Evolutionary conservation across 176 grass and related monocot species (phyloP).

Genomic region (Cenchrus purpureus): DNA sequence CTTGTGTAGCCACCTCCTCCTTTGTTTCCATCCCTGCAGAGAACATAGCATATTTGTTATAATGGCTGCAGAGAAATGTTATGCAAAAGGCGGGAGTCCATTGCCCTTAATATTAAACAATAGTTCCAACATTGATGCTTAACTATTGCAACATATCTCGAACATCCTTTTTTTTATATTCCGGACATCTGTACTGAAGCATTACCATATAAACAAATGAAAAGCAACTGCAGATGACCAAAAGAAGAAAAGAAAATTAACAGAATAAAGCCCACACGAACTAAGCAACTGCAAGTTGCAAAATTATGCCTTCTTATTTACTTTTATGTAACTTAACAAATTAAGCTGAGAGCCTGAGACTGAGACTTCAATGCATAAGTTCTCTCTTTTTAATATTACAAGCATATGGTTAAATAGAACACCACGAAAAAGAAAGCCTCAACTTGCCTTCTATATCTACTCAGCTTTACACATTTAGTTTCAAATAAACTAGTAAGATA

Average conservation of each 20-base stretch:
- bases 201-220: background rate
- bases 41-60: background rate
- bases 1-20: constrained; percentile 2
- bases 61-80: background rate
- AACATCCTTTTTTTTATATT: too few species aligned
- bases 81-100: background rate
- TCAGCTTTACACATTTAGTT: background rate
- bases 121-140: too few species aligned
- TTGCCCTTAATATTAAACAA: too few species aligned
- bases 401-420: background rate
- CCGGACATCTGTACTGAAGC: too few species aligned
- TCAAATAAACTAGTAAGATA: background rate
- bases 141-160: too few species aligned
- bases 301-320: background rate
- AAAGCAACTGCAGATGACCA: background rate
- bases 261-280: background rate
- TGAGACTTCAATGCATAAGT: background rate
- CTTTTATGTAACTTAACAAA: background rate
- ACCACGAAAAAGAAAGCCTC: background rate
- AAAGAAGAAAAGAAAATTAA: background rate
- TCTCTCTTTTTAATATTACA: background rate
- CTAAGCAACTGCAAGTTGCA: background rate
- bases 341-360: background rate
- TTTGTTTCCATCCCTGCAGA: constrained; percentile 14
- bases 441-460: background rate